These are phyloP conservation scores for Rhodocollybia butyracea DNA, from an alignment of 768 basidiomycete genomes.

Conservation along the genomic window DNA sequence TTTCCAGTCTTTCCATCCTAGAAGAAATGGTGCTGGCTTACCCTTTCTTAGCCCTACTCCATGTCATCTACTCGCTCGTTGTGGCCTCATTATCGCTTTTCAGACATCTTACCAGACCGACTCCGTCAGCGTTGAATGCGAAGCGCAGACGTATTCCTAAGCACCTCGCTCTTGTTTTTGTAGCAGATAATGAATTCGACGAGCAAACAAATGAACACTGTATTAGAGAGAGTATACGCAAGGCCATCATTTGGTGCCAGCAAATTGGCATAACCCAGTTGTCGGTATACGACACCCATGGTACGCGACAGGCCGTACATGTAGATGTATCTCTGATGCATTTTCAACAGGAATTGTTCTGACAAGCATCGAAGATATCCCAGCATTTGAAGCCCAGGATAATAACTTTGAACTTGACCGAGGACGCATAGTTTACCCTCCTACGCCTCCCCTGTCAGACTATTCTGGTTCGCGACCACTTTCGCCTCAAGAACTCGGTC, in stretches of 20 bases:
- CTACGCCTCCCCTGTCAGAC: slow-evolving; percentile 78
- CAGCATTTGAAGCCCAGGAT: slow-evolving; percentile 12
- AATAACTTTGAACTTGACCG: slow-evolving; percentile 17
- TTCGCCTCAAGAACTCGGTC: slow-evolving; percentile 40
- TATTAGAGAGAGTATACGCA: slow-evolving; percentile 52
- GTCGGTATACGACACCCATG: slow-evolving; percentile 70
- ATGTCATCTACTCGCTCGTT: slow-evolving; percentile 50
- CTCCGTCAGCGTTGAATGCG: slow-evolving; percentile 48
- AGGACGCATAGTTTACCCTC: slow-evolving; percentile 56
- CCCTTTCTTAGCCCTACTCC: slow-evolving; percentile 51
- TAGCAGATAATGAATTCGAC: slow-evolving; percentile 37
- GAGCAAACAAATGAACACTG: slow-evolving; percentile 33
- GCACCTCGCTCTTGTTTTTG: slow-evolving; percentile 66
- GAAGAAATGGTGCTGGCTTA: slow-evolving; percentile 35
- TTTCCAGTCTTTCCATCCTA: neutral
- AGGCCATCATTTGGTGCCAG: slow-evolving; percentile 59
- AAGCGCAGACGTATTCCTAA: slow-evolving; percentile 55
- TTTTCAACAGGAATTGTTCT: neutral
- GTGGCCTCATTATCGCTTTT: slow-evolving; percentile 38
- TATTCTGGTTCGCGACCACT: slow-evolving; percentile 61
- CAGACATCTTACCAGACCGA: slow-evolving; percentile 28
- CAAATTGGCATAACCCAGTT: slow-evolving; percentile 57
- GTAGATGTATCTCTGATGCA: neutral
- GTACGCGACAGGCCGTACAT: slow-evolving; percentile 34
- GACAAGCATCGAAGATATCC: slow-evolving; percentile 35